A percentile compares a stretch with the other conserved stretches of the same genome.
These are phyloP conservation scores for Monosporascus sp. DNA, from an alignment of 2,329 filamentous ascomycete genomes.

Conservation along the genomic window DNA sequence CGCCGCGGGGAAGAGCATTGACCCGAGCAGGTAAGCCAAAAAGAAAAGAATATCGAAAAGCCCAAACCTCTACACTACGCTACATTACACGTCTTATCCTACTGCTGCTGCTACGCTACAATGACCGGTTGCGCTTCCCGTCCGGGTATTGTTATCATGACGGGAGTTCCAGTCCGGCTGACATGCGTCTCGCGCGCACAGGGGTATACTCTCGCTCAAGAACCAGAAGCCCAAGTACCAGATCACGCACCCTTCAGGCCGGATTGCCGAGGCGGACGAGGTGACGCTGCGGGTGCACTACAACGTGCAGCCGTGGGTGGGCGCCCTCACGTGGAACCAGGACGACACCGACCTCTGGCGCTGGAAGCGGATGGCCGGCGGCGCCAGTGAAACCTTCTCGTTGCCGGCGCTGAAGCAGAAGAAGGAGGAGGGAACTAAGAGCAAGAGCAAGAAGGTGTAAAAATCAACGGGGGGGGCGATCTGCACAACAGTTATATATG, in stretches of 20 bases:
- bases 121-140: too few species aligned
- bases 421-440: slow-evolving; percentile 37
- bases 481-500: too few species aligned
- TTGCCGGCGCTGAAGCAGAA: slow-evolving; percentile 62
- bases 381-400: slow-evolving; percentile 57
- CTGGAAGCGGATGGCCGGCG: slow-evolving; percentile 62
- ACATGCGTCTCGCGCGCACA: slow-evolving; percentile 18
- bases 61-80: not conserved
- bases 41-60: not conserved
- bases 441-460: slow-evolving; percentile 2
- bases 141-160: too few species aligned
- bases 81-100: not conserved
- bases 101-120: slow-evolving; percentile 1
- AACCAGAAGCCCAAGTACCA: slow-evolving; percentile 95
- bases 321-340: slow-evolving; percentile 76
- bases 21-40: slow-evolving; percentile 46
- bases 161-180: too few species aligned
- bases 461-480: too few species aligned
- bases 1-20: slow-evolving; percentile 53
- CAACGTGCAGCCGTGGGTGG: slow-evolving; percentile 98
- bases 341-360: slow-evolving; percentile 42
- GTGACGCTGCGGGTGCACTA: slow-evolving; percentile 80
- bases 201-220: slow-evolving; percentile 69
- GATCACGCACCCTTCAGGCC: slow-evolving; percentile 82
- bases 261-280: slow-evolving; percentile 66